A percentile compares a stretch with the other conserved stretches of the same genome.
These are phyloP conservation scores for Potentilla sterilis DNA, from an alignment of 306 rosid species.

Conservation along the genomic window DNA sequence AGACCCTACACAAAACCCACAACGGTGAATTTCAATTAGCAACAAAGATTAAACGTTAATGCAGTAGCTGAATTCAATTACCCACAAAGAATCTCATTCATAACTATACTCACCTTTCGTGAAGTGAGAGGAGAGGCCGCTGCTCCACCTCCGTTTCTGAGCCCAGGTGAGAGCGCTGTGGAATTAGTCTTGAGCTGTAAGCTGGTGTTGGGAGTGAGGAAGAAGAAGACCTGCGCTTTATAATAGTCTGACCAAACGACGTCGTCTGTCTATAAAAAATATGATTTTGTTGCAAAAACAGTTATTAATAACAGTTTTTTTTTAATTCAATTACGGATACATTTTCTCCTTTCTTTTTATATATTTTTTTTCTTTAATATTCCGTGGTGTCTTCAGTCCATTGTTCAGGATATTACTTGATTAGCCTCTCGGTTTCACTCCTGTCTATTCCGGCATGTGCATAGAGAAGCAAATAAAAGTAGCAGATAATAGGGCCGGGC, in stretches of 20 bases:
- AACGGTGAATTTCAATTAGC: not conserved
- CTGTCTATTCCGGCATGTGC: too few species aligned
- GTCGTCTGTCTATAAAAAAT: constrained; percentile 7
- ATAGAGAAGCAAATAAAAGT: too few species aligned
- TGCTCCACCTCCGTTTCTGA: not conserved
- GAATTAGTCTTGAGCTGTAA: not conserved
- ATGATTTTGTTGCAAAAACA: too few species aligned
- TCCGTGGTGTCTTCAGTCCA: too few species aligned
- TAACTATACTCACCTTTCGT: not conserved
- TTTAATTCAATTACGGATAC: too few species aligned
- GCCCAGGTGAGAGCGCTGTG: not conserved
- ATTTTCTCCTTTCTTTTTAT: too few species aligned
- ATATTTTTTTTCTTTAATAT: too few species aligned
- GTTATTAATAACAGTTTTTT: too few species aligned
- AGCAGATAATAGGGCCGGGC: too few species aligned
- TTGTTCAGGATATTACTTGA: too few species aligned
- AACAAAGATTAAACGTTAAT: not conserved
- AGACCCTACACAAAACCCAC: constrained; percentile 30
- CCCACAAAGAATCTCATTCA: not conserved
- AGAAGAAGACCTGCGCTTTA: not conserved
- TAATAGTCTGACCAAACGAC: not conserved
- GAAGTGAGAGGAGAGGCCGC: not conserved
- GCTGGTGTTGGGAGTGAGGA: not conserved
- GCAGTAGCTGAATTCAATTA: constrained; percentile 14
- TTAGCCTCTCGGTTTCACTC: too few species aligned